phyloP scores from a whole-genome alignment of 2,329 filamentous ascomycete species.

The Bipolaris bicolor region DNA sequence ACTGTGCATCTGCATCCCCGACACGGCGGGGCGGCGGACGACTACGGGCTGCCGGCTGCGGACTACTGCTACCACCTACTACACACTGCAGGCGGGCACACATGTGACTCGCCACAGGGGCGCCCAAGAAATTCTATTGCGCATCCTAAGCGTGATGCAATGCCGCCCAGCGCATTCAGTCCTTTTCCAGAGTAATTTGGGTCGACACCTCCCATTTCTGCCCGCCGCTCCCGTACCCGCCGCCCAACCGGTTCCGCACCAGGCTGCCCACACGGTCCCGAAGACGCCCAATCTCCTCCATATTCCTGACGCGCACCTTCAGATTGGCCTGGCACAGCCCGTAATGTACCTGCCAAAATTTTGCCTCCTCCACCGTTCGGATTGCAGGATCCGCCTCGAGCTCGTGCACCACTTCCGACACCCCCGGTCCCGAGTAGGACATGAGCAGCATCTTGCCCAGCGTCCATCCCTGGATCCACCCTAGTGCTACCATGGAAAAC shows the following conservation, averaged over 20 bases:
- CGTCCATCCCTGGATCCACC: conserved; percentile 80
- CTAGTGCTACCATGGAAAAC: conserved; percentile 85
- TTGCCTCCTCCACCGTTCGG: conserved; percentile 80
- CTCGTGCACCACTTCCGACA: conserved; percentile 79
- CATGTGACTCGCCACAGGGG: conserved; percentile 28
- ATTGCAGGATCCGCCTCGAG: conserved; percentile 82
- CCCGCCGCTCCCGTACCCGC: conserved; percentile 80
- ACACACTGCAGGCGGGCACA: too few relatives aligned
- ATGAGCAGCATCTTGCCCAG: conserved; percentile 95
- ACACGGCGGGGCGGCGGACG: too few relatives aligned
- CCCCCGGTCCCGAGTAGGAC: conserved; percentile 72
- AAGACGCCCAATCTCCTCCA: conserved; percentile 71
- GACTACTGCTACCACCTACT: too few relatives aligned
- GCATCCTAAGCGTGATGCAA: conserved; percentile 24
- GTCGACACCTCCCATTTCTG: conserved; percentile 93
- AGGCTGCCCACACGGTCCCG: conserved; percentile 77
- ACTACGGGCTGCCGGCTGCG: too few relatives aligned
- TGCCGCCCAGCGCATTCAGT: conserved; percentile 39
- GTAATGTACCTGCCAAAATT: conserved; percentile 99
- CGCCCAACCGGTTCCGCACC: conserved; percentile 84
- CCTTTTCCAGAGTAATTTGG: conserved; percentile 69
- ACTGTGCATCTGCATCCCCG: too few relatives aligned
- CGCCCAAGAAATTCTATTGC: conserved; percentile 26
- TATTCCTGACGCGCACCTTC: conserved; percentile 73
- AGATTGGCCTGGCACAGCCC: conserved; percentile 95